phyloP scores from a whole-genome alignment of 2,329 filamentous ascomycete genomes.

The Fusarium robinianum region DNA sequence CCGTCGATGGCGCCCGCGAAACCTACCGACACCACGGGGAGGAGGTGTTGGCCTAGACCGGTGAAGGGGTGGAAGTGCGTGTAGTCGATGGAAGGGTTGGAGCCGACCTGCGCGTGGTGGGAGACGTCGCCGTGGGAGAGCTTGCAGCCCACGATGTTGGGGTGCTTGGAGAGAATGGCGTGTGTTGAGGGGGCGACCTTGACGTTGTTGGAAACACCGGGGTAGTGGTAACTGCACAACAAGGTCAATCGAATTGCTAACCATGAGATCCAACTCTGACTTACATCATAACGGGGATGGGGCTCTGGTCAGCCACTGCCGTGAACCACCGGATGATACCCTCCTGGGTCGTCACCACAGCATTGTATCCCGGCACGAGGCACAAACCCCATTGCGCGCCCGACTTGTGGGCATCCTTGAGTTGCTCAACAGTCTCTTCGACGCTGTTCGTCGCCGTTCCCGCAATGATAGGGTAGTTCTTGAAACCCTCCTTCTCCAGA shows the following conservation, averaged over 20 bases:
- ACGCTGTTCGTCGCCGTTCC: constrained; percentile 66
- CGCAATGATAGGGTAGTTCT: constrained; percentile 63
- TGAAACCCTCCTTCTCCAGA: constrained; percentile 59
- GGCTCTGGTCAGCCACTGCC: constrained; percentile 60
- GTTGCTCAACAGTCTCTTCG: constrained; percentile 63
- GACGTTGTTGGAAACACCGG: constrained; percentile 69
- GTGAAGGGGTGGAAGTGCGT: constrained; percentile 64
- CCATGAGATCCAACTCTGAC: constrained; percentile 27
- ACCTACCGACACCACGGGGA: constrained; percentile 62
- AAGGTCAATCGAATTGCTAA: neutral
- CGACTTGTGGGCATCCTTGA: constrained; percentile 58
- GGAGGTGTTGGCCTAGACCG: constrained; percentile 67
- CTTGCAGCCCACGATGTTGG: constrained; percentile 72
- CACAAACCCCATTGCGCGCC: constrained; percentile 64
- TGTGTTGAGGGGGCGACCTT: constrained; percentile 62
- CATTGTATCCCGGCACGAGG: constrained; percentile 65
- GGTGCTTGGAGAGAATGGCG: constrained; percentile 60
- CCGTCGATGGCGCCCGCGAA: constrained; percentile 66
- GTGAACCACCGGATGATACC: constrained; percentile 63
- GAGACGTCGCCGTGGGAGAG: constrained; percentile 70
- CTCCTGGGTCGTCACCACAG: constrained; percentile 56
- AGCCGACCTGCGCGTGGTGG: constrained; percentile 64
- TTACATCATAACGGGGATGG: constrained; percentile 63
- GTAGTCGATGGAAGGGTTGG: constrained; percentile 63
- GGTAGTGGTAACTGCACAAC: constrained; percentile 62